Evolutionary conservation across 169 alveolate genomes (phyloP), one percentile per base, ranked within the genome.

Genomic region (Cryptosporidium ubiquitum): DNA sequence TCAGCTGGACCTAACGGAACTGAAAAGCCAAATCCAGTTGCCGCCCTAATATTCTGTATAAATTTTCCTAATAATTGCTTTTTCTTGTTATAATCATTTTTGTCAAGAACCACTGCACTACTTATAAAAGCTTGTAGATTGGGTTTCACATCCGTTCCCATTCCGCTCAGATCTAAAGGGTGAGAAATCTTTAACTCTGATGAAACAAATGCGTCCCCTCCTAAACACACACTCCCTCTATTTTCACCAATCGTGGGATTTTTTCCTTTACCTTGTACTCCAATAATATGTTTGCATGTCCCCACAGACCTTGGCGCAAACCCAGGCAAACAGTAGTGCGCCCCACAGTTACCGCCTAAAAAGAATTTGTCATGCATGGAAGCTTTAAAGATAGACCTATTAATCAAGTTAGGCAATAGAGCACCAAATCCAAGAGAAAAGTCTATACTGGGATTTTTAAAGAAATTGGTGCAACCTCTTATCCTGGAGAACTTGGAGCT

Each of bases 231-330:
- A 14, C 5, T 39, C 29, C 44, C 37, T 52, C 20, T 55, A 31
- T 31, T 42, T 0, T 20, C 37, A 16, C 14, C 37, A 7, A 39
- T 26, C 18, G 3, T 12, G 26, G 16, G 10, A 12, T 7, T 40
- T 69, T 35, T 10, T 9, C 39, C 84, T 52, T 51, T 33, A 12
- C 26, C 18, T 10, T 42, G 39, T 7, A 23, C 44, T 31, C 37
- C 33, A 14, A 7, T 16, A 40, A 61, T 12, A 1, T 5, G 71
- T 33, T 47, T 31, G 69, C 89, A 79, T 61, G 89, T 68, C 26
- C 89, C 89, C 23, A 79, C 68, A 20, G 79, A 58, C 35, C 89
- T 44, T 10, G 89, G 55, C 40, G 89, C 89, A 44, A 79, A 79
- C 1, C 89, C 89, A 7, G 55, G 68, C 49, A 79, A 33, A 29